Base-by-base conservation (phyloP, 257 asterid genomes). In the Cynanchum wilfordii region DNA sequence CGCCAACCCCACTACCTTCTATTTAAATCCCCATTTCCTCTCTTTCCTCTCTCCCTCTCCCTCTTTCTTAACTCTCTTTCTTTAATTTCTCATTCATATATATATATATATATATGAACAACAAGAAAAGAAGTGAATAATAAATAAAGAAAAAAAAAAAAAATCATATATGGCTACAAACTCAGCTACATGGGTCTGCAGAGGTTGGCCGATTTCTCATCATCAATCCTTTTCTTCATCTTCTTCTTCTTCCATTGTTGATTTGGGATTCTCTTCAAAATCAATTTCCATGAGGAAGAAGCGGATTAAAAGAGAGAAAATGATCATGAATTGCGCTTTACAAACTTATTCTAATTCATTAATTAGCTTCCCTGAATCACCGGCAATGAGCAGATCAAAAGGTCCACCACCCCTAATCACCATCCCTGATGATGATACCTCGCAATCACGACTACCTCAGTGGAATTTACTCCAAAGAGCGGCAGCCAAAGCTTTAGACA, bases 391-490 rank as follows among this genome's bases (percentile, higher is more conserved):
- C 8, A 63, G 7, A 33, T 33, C 38, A 67, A 49, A 44, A 12
- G 27, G 3, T 47, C 19, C 62, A 33, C 62, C 62, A 10, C 62
- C 24, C 38, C 38, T 33, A 3, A 33, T 5, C 5, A 33, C 38
- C 38, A 3, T 33, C 38, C 38, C 38, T 3, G 38, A 33, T 33
- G 38, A 33, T 5, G 38, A 33, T 63, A 33, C 13, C 13, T 52
- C 56, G 25, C 33, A 72, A 57, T 17, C 83, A 2, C 63, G 76
- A n/a, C 81, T 81, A 20, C 75, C 80, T 9, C 69, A 76, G 45
- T 82, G 88, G 88, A 89, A 87, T 78, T 27, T 85, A 0, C 69
- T 89, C 1, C 90, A 89, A 36, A 74, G 65, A 45, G 80, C 82
- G 12, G 90, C 92, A 5, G 80, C 90, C 0, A 75, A 57, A 44